A percentile compares a stretch with the other conserved stretches of the same genome.
These are phyloP conservation scores for Boechera retrofracta DNA, from an alignment of 345 rosid species.

Conservation along the genomic window DNA sequence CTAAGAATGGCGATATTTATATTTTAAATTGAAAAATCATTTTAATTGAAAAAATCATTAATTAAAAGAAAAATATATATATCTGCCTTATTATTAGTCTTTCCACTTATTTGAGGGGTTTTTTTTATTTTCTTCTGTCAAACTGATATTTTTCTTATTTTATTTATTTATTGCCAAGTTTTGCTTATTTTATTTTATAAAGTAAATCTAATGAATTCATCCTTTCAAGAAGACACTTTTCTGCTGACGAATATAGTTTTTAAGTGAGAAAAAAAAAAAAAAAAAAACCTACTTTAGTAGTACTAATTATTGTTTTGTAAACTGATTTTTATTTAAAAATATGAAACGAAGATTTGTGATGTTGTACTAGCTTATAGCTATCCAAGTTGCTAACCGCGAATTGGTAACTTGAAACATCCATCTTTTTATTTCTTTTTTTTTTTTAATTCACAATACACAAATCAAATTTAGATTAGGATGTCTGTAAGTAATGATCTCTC, in stretches of 20 bases:
- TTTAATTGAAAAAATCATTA: neutral
- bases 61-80: neutral
- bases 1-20: constrained; percentile 18
- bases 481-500: neutral
- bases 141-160: neutral
- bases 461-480: neutral
- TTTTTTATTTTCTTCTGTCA: neutral
- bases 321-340: neutral
- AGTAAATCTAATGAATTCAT: neutral
- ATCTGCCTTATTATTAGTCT: neutral
- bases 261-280: neutral
- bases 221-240: constrained; percentile 2
- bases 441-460: neutral
- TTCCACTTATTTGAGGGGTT: neutral
- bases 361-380: no score
- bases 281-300: neutral
- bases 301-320: neutral
- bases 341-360: neutral
- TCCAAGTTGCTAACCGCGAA: no score
- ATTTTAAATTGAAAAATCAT: neutral
- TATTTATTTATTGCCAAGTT: neutral
- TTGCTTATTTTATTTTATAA: neutral
- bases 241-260: neutral
- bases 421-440: neutral
- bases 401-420: neutral